A percentile compares a stretch with the other conserved stretches of the same genome.
These are phyloP conservation scores for Aspergillus quadrilineatus DNA, from an alignment of 2,329 filamentous ascomycete genomes.

Conservation along the genomic window DNA sequence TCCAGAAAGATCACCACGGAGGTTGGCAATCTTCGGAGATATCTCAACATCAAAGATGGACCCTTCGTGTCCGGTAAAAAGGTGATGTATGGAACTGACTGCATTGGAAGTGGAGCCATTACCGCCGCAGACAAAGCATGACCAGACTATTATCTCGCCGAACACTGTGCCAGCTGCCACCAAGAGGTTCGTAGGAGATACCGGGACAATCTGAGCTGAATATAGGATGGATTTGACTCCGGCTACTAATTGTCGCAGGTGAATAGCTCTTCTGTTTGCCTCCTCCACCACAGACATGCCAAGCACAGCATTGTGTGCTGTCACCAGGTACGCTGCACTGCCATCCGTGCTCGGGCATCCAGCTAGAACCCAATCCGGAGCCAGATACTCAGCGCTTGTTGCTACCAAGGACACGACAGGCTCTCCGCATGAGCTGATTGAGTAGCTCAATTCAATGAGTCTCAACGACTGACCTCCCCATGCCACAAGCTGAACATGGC, in stretches of 20 bases:
- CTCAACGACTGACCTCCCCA: conserved; percentile 68
- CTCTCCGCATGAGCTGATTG: conserved; percentile 23
- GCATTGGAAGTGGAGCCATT: conserved; percentile 19
- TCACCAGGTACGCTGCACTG: conserved; percentile 62
- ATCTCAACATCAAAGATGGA: conserved; percentile 90
- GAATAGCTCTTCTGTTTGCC: conserved; percentile 25
- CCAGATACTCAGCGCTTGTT: conserved; percentile 46
- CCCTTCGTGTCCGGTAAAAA: conserved; percentile 74
- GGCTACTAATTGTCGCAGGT: conserved; percentile 45
- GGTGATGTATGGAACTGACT: conserved; percentile 50
- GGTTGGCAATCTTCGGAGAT: conserved; percentile 54
- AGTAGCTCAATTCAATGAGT: conserved; percentile 34
- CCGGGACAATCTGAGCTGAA: conserved; percentile 71
- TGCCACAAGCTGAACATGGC: conserved; percentile 47
- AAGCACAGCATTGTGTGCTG: conserved; percentile 82
- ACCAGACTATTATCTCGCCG: conserved; percentile 91
- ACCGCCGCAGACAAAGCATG: conserved; percentile 50
- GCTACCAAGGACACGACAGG: conserved; percentile 24
- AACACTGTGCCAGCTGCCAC: conserved; percentile 90
- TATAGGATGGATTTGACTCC: conserved; percentile 78
- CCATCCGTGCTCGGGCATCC: conserved; percentile 45
- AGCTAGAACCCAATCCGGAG: conserved; percentile 77
- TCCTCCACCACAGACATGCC: conserved; percentile 41
- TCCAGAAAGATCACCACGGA: conserved; percentile 39
- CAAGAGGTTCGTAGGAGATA: conserved; percentile 60